These are phyloP conservation scores for Diplosphaera chodatii DNA, from an alignment of 139 green algal genomes.

Conservation along the genomic window DNA sequence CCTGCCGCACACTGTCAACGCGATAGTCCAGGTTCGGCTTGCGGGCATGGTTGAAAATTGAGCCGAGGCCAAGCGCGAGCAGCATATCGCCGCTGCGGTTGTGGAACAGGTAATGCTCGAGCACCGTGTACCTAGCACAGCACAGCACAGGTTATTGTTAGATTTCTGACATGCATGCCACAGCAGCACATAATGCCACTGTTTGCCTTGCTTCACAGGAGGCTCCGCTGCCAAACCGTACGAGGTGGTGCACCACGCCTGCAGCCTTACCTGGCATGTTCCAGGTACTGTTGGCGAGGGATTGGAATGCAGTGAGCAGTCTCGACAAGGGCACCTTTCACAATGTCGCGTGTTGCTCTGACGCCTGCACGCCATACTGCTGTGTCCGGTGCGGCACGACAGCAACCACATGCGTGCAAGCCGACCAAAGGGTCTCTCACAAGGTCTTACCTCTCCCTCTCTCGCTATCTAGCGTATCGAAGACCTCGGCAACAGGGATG, in stretches of 20 bases:
- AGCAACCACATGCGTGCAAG: no score
- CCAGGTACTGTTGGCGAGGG: conserved; percentile 3
- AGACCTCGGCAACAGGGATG: no score
- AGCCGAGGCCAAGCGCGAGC: conserved; percentile 13
- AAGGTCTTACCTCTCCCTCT: no score
- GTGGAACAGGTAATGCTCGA: conserved; percentile 28
- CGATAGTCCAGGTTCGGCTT: conserved; percentile 22
- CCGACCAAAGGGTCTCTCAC: no score
- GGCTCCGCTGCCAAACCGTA: no score
- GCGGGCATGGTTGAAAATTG: conserved; percentile 22
- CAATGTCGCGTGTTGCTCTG: background rate
- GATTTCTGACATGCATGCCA: background rate
- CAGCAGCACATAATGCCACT: no score
- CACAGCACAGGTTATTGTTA: background rate
- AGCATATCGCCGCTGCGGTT: conserved; percentile 1
- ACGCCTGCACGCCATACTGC: background rate
- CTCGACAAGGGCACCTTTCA: conserved; percentile 11
- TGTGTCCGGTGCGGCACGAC: background rate
- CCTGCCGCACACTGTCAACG: background rate
- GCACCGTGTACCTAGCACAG: conserved; percentile 13
- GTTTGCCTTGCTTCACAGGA: no score
- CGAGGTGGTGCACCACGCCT: background rate
- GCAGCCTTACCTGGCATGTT: conserved; percentile 4
- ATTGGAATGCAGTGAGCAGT: conserved; percentile 17
- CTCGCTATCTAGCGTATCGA: no score